Evolutionary conservation across 306 rosid species (phyloP).

Genomic region (Lotus japonicus): DNA sequence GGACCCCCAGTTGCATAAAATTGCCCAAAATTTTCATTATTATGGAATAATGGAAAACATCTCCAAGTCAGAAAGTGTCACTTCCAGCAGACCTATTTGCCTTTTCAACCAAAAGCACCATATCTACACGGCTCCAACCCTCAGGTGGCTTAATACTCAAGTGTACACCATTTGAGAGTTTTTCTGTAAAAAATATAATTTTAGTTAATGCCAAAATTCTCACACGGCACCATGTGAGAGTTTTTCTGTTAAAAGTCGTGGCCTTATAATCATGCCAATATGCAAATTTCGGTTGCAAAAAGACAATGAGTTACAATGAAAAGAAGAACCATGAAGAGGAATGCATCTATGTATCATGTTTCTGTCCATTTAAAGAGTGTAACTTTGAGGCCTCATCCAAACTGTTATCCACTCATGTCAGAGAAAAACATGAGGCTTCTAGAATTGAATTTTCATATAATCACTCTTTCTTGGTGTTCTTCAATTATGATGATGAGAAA

Average conservation of each 20-base stretch:
- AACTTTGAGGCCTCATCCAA: conserved; percentile 23
- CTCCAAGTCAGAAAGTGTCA: conserved; percentile 34
- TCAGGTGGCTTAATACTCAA: neutral
- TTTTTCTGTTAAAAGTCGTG: too few relatives aligned
- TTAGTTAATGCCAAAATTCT: too few relatives aligned
- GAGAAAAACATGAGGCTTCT: conserved; percentile 18
- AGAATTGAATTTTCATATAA: conserved; percentile 24
- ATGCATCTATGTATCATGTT: conserved; percentile 42
- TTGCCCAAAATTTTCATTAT: neutral
- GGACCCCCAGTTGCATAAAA: neutral
- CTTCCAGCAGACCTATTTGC: conserved; percentile 20
- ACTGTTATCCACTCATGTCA: conserved; percentile 25
- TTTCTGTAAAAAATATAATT: too few relatives aligned
- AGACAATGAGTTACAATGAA: conserved; percentile 17
- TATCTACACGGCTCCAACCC: conserved; percentile 4
- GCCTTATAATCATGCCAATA: conserved; percentile 40
- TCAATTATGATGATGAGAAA: neutral
- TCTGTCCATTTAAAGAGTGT: conserved; percentile 41
- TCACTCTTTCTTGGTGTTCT: conserved; percentile 1
- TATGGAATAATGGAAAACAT: too few relatives aligned
- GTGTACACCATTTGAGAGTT: too few relatives aligned
- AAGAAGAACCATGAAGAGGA: conserved; percentile 38
- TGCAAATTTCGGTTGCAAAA: conserved; percentile 41
- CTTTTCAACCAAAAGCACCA: neutral
- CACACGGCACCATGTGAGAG: too few relatives aligned